Percentiles rank a stretch among this genome's conserved stretches.
Conservation (phyloP, 108 stramenopile genomes). For the Cylindrotheca closterium region DNA sequence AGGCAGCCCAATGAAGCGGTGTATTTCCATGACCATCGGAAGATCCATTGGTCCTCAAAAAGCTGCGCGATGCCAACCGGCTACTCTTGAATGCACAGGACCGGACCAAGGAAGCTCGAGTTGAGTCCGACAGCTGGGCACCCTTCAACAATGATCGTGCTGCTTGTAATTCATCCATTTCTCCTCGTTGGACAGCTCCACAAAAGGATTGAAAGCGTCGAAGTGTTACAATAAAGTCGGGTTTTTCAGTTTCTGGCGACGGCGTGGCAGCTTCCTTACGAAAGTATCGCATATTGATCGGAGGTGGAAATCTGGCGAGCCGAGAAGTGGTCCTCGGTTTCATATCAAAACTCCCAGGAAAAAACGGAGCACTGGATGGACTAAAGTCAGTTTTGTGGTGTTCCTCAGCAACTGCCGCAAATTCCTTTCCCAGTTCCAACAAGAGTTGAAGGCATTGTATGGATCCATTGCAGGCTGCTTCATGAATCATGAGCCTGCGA, state of each 20-base stretch:
- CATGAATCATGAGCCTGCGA: constrained; percentile 78
- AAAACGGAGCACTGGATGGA: constrained; percentile 14
- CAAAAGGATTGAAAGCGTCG: constrained; percentile 17
- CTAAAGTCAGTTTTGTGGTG: not conserved
- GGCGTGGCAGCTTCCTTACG: constrained; percentile 9
- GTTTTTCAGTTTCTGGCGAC: not conserved
- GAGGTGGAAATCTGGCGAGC: constrained; percentile 11
- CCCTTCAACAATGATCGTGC: constrained; percentile 45
- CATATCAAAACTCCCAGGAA: constrained; percentile 20
- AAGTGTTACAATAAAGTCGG: constrained; percentile 27
- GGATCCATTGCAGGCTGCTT: constrained; percentile 81
- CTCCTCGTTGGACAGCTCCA: constrained; percentile 31
- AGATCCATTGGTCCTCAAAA: constrained; percentile 30
- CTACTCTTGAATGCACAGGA: constrained; percentile 39
- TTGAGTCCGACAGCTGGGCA: constrained; percentile 32
- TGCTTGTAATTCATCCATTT: constrained; percentile 51
- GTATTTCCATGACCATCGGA: constrained; percentile 88
- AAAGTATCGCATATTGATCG: constrained; percentile 23
- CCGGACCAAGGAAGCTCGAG: constrained; percentile 46
- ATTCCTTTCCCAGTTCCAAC: constrained; percentile 58
- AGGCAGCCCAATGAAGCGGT: constrained; percentile 86
- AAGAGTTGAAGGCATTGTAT: constrained; percentile 70
- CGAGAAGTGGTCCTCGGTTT: not conserved
- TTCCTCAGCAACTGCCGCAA: constrained; percentile 3
- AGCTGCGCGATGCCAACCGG: constrained; percentile 11